Percentiles rank a stretch among this genome's conserved stretches.
These are phyloP conservation scores for Aurantiochytrium sp. DNA, from an alignment of 108 stramenopile genomes.

Conservation along the genomic window DNA sequence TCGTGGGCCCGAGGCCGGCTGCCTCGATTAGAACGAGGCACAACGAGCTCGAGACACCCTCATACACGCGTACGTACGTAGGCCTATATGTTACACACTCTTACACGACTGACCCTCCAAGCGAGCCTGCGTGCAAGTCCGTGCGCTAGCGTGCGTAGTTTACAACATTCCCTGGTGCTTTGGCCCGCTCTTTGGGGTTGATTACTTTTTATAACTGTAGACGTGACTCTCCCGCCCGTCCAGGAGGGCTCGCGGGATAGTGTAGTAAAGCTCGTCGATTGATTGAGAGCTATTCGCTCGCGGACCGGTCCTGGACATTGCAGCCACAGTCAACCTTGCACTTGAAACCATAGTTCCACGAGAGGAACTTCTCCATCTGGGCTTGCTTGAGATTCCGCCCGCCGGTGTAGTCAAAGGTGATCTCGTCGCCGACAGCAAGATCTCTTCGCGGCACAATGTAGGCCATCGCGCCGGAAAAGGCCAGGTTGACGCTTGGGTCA, in stretches of 20 bases:
- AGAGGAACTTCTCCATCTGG: background rate
- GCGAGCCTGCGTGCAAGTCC: no score
- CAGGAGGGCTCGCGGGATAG: no score
- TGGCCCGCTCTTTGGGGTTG: no score
- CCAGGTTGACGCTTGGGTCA: background rate
- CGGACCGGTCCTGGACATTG: background rate
- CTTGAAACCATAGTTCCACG: constrained; percentile 10
- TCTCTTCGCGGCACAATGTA: background rate
- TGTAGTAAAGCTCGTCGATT: background rate
- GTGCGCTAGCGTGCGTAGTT: no score
- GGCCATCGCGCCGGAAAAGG: background rate
- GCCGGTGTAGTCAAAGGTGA: background rate
- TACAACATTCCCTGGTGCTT: no score
- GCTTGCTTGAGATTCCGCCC: background rate
- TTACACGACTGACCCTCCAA: no score
- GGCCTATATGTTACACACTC: no score
- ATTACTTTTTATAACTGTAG: no score
- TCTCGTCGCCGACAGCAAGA: background rate
- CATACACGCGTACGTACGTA: no score
- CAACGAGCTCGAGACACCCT: background rate
- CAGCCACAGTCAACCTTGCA: constrained; percentile 13
- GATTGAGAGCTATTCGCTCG: background rate
- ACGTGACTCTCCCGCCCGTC: no score
- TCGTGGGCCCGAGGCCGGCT: background rate
- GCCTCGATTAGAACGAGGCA: background rate